Evolutionary conservation across 2,329 filamentous ascomycete genomes (phyloP).

Genomic region (Curvularia eragrostidis): DNA sequence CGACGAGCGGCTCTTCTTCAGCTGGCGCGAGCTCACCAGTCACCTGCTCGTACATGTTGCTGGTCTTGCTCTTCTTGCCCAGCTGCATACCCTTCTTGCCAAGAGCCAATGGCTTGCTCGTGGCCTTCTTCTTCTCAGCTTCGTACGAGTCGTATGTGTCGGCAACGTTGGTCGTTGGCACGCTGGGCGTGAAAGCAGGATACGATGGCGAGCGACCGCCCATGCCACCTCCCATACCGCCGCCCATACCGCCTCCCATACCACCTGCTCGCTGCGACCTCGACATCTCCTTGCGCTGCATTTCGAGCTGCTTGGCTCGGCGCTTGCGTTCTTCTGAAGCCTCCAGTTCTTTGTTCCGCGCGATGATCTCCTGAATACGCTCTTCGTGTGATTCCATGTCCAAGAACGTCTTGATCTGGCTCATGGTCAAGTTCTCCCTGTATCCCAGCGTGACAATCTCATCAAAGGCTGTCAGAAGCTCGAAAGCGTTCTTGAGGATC

Average conservation of each 20-base stretch:
- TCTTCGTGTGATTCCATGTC: conserved; percentile 99
- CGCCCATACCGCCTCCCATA: conserved; percentile 40
- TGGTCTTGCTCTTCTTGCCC: conserved; percentile 98
- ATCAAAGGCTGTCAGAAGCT: conserved; percentile 94
- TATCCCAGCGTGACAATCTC: conserved; percentile 96
- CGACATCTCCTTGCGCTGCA: conserved; percentile 96
- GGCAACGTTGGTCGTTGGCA: conserved; percentile 69
- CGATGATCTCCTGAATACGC: conserved; percentile 80
- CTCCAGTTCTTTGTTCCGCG: conserved; percentile 95
- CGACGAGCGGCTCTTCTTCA: conserved; percentile 81
- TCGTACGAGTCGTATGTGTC: conserved; percentile 94
- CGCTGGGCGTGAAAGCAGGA: conserved; percentile 84
- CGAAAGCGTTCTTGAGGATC: conserved; percentile 93
- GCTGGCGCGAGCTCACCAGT: conserved; percentile 82
- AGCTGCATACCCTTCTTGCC: conserved; percentile 99
- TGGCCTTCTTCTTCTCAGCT: conserved; percentile 93
- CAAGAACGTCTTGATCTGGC: conserved; percentile 98
- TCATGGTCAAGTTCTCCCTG: conserved; percentile 92
- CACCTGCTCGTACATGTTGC: conserved; percentile 96
- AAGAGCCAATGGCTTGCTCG: conserved; percentile 76
- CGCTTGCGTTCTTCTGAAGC: conserved; percentile 97
- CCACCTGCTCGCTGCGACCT: conserved; percentile 67
- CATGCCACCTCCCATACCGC: conserved; percentile 53
- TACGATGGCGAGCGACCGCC: conserved; percentile 79
- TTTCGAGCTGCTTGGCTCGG: conserved; percentile 97